Conservation (phyloP, 208 protist genomes). For the Crithidia brevicula region DNA sequence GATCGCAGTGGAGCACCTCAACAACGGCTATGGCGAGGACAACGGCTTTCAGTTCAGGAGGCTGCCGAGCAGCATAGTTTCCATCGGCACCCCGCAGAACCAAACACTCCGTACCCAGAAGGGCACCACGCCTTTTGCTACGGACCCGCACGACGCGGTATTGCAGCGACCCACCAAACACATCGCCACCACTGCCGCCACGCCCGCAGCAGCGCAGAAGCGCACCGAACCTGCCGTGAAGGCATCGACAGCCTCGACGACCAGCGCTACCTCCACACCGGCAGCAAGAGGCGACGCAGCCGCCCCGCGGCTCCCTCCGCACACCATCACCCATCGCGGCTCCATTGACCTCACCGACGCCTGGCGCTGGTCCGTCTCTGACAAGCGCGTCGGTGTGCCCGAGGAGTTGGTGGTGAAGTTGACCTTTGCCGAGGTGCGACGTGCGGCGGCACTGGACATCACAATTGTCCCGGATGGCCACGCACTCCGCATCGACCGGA, state of each 20-base stretch:
- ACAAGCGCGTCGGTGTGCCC: conserved; percentile 79
- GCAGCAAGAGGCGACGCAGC: background rate
- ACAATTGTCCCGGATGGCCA: conserved; percentile 60
- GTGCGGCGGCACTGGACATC: conserved; percentile 65
- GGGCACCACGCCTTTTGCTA: conserved; percentile 57
- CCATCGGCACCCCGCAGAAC: conserved; percentile 81
- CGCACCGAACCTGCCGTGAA: background rate
- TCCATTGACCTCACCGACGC: conserved; percentile 77
- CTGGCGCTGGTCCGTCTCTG: conserved; percentile 79
- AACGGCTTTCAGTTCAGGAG: conserved; percentile 80
- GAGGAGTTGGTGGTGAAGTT: conserved; percentile 82
- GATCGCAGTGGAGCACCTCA: conserved; percentile 94
- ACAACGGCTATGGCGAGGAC: conserved; percentile 78
- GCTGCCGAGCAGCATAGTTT: conserved; percentile 48
- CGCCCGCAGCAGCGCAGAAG: background rate
- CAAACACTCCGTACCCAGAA: conserved; percentile 69
- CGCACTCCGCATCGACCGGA: conserved; percentile 55
- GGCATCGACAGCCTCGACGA: background rate
- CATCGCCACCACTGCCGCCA: conserved; percentile 3
- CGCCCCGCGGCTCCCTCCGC: conserved; percentile 45
- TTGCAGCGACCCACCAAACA: conserved; percentile 55
- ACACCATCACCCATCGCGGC: conserved; percentile 80
- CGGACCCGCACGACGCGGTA: conserved; percentile 44
- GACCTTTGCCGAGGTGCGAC: conserved; percentile 57
- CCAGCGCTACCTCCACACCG: background rate